Conservation (phyloP, 331 rosid species). For the Pyracantha coccinea region DNA sequence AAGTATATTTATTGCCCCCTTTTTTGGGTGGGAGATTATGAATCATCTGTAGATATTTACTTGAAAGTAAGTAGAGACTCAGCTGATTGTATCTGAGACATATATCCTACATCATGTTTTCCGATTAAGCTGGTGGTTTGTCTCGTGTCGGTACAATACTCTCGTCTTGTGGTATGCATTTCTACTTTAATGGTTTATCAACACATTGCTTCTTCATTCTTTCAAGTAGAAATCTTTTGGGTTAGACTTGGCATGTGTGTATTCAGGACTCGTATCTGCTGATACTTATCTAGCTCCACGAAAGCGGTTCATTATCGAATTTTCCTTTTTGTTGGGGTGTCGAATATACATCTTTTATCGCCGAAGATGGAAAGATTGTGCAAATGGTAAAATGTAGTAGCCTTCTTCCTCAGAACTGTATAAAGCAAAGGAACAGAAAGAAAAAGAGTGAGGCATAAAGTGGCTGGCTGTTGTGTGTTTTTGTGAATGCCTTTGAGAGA, state of each 20-base stretch:
- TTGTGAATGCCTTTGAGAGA: not conserved
- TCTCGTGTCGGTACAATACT: not conserved
- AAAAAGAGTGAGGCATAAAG: not conserved
- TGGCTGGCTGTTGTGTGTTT: not conserved
- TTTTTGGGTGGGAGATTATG: not conserved
- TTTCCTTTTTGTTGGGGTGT: too few relatives aligned
- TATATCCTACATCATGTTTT: not conserved
- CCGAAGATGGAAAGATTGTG: not conserved
- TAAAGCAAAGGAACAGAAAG: not conserved
- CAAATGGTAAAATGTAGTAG: not conserved
- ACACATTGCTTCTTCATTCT: not conserved
- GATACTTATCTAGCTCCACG: too few relatives aligned
- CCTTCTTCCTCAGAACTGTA: not conserved
- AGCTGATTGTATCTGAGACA: not conserved
- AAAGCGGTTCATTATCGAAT: too few relatives aligned
- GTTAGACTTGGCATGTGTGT: too few relatives aligned
- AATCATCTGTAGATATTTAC: not conserved
- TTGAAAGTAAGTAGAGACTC: not conserved
- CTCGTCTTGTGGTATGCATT: not conserved
- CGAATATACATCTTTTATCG: not conserved
- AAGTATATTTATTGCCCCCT: not conserved
- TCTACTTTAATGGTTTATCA: too few relatives aligned
- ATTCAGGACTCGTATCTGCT: too few relatives aligned
- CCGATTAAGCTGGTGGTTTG: not conserved
- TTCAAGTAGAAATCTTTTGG: too few relatives aligned